phyloP scores from a whole-genome alignment of 306 rosid genomes.

The Aeschynomene evenia region DNA sequence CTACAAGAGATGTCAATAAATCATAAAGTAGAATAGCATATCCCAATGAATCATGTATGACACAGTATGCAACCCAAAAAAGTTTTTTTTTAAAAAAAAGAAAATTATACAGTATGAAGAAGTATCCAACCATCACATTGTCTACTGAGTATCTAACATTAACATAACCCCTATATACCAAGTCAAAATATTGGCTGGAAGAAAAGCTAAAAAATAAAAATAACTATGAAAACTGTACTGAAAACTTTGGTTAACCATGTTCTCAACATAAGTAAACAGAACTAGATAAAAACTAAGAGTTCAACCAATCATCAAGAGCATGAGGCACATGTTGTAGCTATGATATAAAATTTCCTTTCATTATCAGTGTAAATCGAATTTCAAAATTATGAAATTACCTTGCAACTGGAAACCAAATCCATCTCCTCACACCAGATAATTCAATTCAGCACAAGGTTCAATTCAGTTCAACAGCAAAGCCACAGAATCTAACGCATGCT shows the following conservation, averaged over 20 bases:
- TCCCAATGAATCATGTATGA: neutral
- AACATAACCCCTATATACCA: neutral
- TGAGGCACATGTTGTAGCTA: neutral
- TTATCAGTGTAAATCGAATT: neutral
- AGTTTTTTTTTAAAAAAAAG: too few species aligned
- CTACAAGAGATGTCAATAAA: constrained; percentile 35
- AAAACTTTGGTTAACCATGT: neutral
- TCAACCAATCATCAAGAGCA: neutral
- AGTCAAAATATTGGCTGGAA: neutral
- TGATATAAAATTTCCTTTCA: neutral
- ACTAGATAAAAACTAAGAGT: neutral
- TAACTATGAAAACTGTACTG: neutral
- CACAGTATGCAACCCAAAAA: neutral
- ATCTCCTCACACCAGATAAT: constrained; percentile 37
- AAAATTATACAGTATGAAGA: neutral
- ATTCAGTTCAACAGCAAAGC: constrained; percentile 27
- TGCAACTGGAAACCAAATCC: constrained; percentile 73
- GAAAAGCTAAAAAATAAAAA: neutral
- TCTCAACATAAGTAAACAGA: neutral
- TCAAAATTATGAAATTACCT: constrained; percentile 47
- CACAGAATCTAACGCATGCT: constrained; percentile 37
- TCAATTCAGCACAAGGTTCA: constrained; percentile 28
- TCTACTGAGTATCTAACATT: neutral
- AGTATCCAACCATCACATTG: neutral
- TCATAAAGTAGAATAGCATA: constrained; percentile 10